Evolutionary conservation across 2,329 filamentous ascomycete genomes (phyloP), one percentile per base, ranked within the genome.

Genomic region (Aspergillus sp.): DNA sequence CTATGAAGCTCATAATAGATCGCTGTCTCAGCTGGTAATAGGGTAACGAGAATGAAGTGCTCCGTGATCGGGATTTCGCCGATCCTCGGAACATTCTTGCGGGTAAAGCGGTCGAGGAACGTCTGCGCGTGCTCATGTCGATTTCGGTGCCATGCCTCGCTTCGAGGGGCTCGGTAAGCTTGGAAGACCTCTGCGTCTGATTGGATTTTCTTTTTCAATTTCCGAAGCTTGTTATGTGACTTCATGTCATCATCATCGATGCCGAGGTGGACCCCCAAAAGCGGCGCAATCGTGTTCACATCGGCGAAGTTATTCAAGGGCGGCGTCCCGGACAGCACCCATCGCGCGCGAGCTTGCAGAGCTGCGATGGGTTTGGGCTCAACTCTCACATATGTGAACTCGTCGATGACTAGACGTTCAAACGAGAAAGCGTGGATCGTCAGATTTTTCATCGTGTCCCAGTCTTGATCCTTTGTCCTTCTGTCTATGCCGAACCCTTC

Each of bases 241-340:
- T 75, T 67, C 2, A 75, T 69, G 2, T 78, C 77, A 58, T 81
- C 81, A 47, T 84, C 81, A 52, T 85, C 80, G 20, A 82, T 70
- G 2, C 84, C 85, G 0, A 90, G 73, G 50, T 80, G 77, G 22
- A 87, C 72, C 1, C 82, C 80, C 2, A 90, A 68, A 16, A 88
- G 80, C 1, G 74, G 75, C 0, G 85, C 85, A 58, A 88, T 85
- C 16, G 78, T 79, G 54, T 87, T 84, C 9, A 89, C 76, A 62
- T 87, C 84, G 1, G 81, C 79, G 65, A 87, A 87, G 56, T 84
- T 81, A 5, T 79, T 77, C 2, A 88, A 67, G 0, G 80, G 77
- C 1, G 87, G 87, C 1, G 87, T 90, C 3, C 84, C 87, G 0
- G 86, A 89, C 2, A 90, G 73, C 6, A 87, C 77, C 86, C 87